Evolutionary conservation across 176 grass and related monocot genomes (phyloP).

Genomic region (Oryza meyeriana): DNA sequence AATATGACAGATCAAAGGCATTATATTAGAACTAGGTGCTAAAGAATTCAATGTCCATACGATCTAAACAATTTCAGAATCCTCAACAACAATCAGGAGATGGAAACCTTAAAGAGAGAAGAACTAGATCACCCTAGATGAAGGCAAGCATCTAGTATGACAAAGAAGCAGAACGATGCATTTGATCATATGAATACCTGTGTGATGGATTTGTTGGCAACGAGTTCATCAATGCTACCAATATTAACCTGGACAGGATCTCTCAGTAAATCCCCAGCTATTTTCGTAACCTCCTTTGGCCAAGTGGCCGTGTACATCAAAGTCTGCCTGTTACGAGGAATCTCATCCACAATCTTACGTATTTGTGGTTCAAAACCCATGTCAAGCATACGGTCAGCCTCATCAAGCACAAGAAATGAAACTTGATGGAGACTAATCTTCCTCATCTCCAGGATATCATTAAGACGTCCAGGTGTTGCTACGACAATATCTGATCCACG

Average conservation of each 20-base stretch:
- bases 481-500: slow-evolving; percentile 93
- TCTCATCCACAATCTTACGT: slow-evolving; percentile 84
- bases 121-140: not conserved
- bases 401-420: slow-evolving; percentile 94
- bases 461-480: slow-evolving; percentile 96
- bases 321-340: slow-evolving; percentile 81
- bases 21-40: slow-evolving; percentile 9
- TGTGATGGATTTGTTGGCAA: slow-evolving; percentile 96
- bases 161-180: slow-evolving; percentile 21
- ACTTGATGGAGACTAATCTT: slow-evolving; percentile 86
- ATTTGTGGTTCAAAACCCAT: slow-evolving; percentile 99
- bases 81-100: not conserved
- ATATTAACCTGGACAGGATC: slow-evolving; percentile 95
- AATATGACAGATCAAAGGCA: not conserved
- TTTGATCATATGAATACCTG: slow-evolving; percentile 50
- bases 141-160: not conserved
- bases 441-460: slow-evolving; percentile 95
- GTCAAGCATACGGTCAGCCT: slow-evolving; percentile 96
- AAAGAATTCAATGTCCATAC: slow-evolving; percentile 1
- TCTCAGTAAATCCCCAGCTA: slow-evolving; percentile 89
- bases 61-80: not conserved
- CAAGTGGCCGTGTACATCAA: slow-evolving; percentile 99
- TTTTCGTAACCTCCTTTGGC: slow-evolving; percentile 97
- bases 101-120: not conserved
- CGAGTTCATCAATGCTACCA: slow-evolving; percentile 86